Evolutionary conservation across 2,329 filamentous ascomycete species (phyloP), one percentile per base, ranked within the genome.

Genomic region (Aspergillus phoenicis): DNA sequence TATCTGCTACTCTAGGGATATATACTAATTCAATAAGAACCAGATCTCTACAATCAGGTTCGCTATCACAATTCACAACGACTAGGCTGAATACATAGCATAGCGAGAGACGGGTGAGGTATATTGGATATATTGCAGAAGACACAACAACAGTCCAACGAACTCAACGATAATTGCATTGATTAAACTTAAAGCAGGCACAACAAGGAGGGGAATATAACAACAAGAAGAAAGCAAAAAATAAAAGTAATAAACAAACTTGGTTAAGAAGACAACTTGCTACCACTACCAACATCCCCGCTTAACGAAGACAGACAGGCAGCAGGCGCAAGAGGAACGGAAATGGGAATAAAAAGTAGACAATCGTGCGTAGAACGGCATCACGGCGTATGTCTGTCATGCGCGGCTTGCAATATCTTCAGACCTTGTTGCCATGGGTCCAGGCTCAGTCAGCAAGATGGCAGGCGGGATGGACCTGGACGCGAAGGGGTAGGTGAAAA

Each of bases 181-280:
- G 10, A 33, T 51, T 51, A 58, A 64, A 66, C 11, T 11, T 61
- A 57, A 57, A 52, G 39, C 57, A 69, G 60, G 33, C 33, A 24
- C 57, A 72, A 63, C 67, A 66, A 69, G 26, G 65, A 73, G 71
- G 72, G 71, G 71, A 74, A 73, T 74, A 71, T 64, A 73, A 68
- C 68, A 69, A 64, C 22, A 41, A 13, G 26, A 26, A 26, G 26
- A 36, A 36, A 45, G 41, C 41, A 45, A 10, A 22, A 4, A 45
- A 58, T 13, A 57, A 55, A 41, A 60, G 5, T 5, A 13, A 63
- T 56, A 62, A 54, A 61, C 24, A 57, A 51, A 65, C 66, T 41
- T 13, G 52, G 67, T 41, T 30, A 47, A 61, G 54, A 63, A 57
- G 47, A 63, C 54, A 64, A 41, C 28, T 43, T 51, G 60, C 41